phyloP scores from a whole-genome alignment of 495 filamentous ascomycete species.

The Hypoxylon trugodes region DNA sequence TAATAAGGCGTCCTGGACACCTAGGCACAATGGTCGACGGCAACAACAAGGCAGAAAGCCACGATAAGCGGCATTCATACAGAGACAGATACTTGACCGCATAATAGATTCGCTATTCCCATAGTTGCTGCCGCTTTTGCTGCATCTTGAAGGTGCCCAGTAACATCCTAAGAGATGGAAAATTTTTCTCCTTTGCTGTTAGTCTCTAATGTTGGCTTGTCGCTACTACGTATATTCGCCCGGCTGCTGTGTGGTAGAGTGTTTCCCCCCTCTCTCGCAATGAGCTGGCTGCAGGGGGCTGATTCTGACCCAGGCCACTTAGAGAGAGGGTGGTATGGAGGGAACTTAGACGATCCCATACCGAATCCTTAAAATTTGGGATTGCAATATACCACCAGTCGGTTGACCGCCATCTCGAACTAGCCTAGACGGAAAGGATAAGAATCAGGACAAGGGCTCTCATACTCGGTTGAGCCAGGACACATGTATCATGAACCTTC shows the following conservation, averaged over 20 bases:
- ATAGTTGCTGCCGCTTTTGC: slow-evolving; percentile 19
- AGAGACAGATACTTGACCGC: slow-evolving; percentile 10
- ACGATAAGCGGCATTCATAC: slow-evolving; percentile 2
- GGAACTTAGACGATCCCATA: slow-evolving; percentile 23
- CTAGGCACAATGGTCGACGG: slow-evolving; percentile 18
- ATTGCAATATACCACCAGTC: slow-evolving; percentile 5
- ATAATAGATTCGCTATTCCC: neutral
- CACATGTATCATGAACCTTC: slow-evolving; percentile 21
- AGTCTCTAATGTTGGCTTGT: slow-evolving; percentile 8
- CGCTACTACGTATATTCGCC: slow-evolving; percentile 23
- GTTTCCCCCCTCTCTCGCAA: slow-evolving; percentile 17
- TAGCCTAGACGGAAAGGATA: slow-evolving; percentile 5
- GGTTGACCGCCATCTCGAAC: slow-evolving; percentile 35
- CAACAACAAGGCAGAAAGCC: slow-evolving; percentile 28
- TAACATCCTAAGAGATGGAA: slow-evolving; percentile 9
- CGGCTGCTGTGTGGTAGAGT: slow-evolving; percentile 15
- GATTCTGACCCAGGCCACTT: slow-evolving; percentile 12
- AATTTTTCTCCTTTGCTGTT: slow-evolving; percentile 14
- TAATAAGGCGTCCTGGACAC: slow-evolving; percentile 30
- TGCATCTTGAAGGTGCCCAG: slow-evolving; percentile 14
- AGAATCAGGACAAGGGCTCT: slow-evolving; percentile 27
- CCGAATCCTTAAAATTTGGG: slow-evolving; percentile 12
- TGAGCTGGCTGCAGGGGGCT: slow-evolving; percentile 24
- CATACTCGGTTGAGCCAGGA: slow-evolving; percentile 17
- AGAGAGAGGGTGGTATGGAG: slow-evolving; percentile 14